Evolutionary conservation across 169 alveolate genomes (phyloP), one percentile per base, ranked within the genome.

Genomic region (Eimeria maxima): DNA sequence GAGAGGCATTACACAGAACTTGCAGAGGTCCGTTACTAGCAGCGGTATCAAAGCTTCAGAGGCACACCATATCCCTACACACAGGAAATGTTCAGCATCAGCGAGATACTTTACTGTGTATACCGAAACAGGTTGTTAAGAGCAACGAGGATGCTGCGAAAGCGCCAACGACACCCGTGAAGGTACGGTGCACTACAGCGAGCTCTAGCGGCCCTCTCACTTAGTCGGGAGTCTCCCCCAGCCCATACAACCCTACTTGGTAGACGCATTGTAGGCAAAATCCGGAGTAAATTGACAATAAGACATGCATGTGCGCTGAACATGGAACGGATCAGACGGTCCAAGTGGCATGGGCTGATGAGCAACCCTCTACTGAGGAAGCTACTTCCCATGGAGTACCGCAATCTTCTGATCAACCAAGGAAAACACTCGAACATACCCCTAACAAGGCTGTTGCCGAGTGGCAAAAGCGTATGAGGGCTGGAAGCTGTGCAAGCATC

Each of bases 1-100:
- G 94, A 87, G 45, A 87, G 94, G 22, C 94, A 87, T 63, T 65
- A 24, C 63, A 20, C 83, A 42, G 94, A 87, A 29, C 94, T 87
- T 60, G 94, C 94, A 2, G 83, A 87, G 81, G 94, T 87, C 63
- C 11, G 81, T 84, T 42, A 38, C 78, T 67, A 22, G 50, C 5
- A 24, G 69, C 22, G 24, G 45, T 10, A 5, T 45, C 6, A 44
- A 47, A 20, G 57, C 45, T 80, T 29, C 24, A 22, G 67, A 0
- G 18, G 16, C 44, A 45, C 89, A 13, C 89, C 67, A 45, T 50
- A 45, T 45, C 45, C 2, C 47, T 47, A 4, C 67, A 74, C 50
- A 16, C 60, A 45, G 8, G 27, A 7, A 50, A 22, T 2, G 69
- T 4, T 8, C 0, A 11, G 67, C 24, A 80, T 13, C 24, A 8